phyloP scores from a whole-genome alignment of 768 basidiomycete species.

The Porphyrellus cyaneotinctus region DNA sequence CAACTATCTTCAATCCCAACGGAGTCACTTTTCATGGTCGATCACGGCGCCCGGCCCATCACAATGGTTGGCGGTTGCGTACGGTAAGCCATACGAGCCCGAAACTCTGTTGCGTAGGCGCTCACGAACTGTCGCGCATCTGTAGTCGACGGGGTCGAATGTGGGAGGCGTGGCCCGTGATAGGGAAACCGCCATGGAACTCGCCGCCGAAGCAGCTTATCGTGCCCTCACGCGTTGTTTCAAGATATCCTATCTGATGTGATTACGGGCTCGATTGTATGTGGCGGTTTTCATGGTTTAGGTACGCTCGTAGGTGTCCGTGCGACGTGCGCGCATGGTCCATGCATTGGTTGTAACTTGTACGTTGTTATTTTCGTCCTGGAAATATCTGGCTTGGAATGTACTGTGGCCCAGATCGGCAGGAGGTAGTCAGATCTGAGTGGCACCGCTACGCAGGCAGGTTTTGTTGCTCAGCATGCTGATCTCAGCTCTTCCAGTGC shows the following conservation, averaged over 20 bases:
- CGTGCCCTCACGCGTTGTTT: slow-evolving; percentile 14
- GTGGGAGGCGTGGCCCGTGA: slow-evolving; percentile 24
- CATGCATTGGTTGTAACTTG: no score
- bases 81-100: slow-evolving; percentile 17
- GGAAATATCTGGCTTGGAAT: no score
- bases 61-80: slow-evolving; percentile 23
- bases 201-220: slow-evolving; percentile 23
- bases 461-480: no score
- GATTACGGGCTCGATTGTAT: not conserved
- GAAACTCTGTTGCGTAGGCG: not conserved
- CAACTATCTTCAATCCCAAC: slow-evolving; percentile 25
- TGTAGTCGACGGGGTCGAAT: slow-evolving; percentile 24
- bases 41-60: slow-evolving; percentile 20
- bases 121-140: not conserved
- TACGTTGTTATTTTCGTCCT: no score
- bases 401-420: no score
- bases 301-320: no score
- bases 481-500: no score
- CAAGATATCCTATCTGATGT: not conserved
- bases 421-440: no score
- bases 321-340: no score
- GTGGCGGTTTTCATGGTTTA: not conserved
- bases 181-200: slow-evolving; percentile 27
- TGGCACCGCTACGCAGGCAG: not conserved
- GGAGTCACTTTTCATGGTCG: slow-evolving; percentile 8